Percentiles rank a stretch among this genome's conserved stretches.
phyloP scores from a whole-genome alignment of 2,329 filamentous ascomycete species.

The Trichoderma koningiopsis region DNA sequence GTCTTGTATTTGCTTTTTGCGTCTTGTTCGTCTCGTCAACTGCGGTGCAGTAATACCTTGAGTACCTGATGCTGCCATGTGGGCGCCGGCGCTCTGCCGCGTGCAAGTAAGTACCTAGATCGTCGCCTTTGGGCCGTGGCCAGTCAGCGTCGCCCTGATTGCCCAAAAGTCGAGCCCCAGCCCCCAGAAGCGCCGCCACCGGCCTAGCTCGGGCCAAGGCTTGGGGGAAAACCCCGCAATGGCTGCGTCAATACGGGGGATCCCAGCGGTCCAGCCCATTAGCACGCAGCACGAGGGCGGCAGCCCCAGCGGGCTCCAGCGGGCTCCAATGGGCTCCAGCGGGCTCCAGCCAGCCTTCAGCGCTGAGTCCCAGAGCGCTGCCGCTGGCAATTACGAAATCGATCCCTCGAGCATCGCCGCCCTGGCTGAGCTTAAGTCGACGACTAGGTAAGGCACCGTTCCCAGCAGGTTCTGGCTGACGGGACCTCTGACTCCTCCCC shows the following conservation, averaged over 20 bases:
- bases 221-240: conserved; percentile 20
- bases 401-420: conserved; percentile 3
- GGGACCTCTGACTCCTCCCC: background rate
- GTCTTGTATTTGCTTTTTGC: background rate
- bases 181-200: conserved; percentile 16
- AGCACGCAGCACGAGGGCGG: background rate
- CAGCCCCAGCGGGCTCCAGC: background rate
- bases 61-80: background rate
- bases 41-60: background rate
- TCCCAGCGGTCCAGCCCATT: conserved; percentile 18
- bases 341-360: background rate
- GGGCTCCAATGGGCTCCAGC: conserved; percentile 2
- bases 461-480: background rate
- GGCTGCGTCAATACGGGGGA: conserved; percentile 3
- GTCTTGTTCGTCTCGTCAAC: too few relatives aligned
- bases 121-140: conserved; percentile 20
- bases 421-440: conserved; percentile 18
- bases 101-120: conserved; percentile 22
- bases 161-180: background rate
- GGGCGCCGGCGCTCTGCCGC: background rate
- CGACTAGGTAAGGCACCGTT: conserved; percentile 20
- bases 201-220: conserved; percentile 17
- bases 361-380: background rate
- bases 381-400: conserved; percentile 15
- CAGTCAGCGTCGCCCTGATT: conserved; percentile 27